phyloP scores from a whole-genome alignment of 2,329 filamentous ascomycete genomes.

The Pestalotiopsis sp. region DNA sequence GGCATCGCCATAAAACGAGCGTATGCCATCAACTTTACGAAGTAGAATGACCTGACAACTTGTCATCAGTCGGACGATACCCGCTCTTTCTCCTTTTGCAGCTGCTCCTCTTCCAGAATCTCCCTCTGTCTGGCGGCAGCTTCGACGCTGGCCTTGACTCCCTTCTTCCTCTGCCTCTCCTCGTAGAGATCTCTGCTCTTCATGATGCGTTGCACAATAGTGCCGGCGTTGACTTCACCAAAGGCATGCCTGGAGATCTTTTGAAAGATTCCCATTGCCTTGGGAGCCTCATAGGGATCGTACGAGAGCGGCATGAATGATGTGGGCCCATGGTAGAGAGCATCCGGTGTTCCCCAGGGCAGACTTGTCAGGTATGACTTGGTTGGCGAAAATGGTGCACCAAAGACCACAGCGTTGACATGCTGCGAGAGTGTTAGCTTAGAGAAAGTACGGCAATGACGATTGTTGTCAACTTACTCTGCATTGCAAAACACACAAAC shows the following conservation, averaged over 20 bases:
- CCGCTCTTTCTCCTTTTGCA: constrained; percentile 46
- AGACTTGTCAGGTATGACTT: constrained; percentile 74
- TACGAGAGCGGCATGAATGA: constrained; percentile 82
- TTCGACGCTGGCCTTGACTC: constrained; percentile 81
- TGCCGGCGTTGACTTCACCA: constrained; percentile 84
- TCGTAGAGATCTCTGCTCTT: constrained; percentile 86
- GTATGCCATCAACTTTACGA: background rate
- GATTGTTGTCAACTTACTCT: constrained; percentile 57
- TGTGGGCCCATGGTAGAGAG: constrained; percentile 95
- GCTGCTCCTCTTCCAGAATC: constrained; percentile 61
- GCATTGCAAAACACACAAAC: constrained; percentile 93
- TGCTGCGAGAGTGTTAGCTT: constrained; percentile 56
- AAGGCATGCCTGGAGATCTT: constrained; percentile 80
- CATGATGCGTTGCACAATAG: constrained; percentile 90
- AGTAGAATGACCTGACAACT: background rate
- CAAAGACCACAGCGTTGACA: constrained; percentile 85
- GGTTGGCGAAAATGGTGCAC: constrained; percentile 86
- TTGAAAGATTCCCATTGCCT: constrained; percentile 80
- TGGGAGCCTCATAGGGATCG: constrained; percentile 80
- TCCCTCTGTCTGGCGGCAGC: constrained; percentile 65
- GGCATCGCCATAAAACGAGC: background rate
- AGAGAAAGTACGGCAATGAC: constrained; percentile 15
- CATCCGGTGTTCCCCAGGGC: constrained; percentile 73
- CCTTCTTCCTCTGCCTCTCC: constrained; percentile 87
- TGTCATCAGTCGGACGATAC: constrained; percentile 9